Conservation (phyloP, 441 rosid genomes). For the Bruguiera hainesii region DNA sequence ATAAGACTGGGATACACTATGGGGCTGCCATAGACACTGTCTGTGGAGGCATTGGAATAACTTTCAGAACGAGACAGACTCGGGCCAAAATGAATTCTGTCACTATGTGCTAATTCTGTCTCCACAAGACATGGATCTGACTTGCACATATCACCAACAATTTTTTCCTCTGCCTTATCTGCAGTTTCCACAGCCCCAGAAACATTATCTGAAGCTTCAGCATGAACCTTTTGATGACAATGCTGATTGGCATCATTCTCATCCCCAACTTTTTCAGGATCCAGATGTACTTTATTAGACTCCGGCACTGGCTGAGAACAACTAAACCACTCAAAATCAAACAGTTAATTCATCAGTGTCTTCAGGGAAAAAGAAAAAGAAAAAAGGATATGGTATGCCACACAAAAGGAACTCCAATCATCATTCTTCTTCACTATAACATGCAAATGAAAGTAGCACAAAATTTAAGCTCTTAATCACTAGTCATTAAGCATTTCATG, state of each 20-base stretch:
- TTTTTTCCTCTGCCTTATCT: constrained; percentile 30
- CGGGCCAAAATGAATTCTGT: constrained; percentile 35
- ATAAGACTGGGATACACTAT: constrained; percentile 24
- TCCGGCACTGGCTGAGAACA: constrained; percentile 21
- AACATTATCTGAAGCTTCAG: constrained; percentile 26
- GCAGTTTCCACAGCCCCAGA: constrained; percentile 29
- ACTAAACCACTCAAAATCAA: constrained; percentile 25
- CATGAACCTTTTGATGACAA: constrained; percentile 20
- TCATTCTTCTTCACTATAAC: neutral
- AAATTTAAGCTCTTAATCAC: neutral
- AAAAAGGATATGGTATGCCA: neutral
- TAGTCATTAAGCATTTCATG: neutral
- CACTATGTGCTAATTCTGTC: constrained; percentile 40
- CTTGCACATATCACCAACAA: constrained; percentile 21
- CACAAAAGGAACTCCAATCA: neutral
- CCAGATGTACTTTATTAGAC: constrained; percentile 24
- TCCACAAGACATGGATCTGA: constrained; percentile 30
- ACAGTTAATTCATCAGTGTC: constrained; percentile 8
- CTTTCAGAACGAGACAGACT: constrained; percentile 41
- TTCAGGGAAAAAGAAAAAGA: neutral
- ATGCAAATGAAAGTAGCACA: neutral
- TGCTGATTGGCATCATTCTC: constrained; percentile 19
- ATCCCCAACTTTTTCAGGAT: constrained; percentile 21
- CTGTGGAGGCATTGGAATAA: constrained; percentile 36
- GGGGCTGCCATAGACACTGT: constrained; percentile 25